phyloP scores from a whole-genome alignment of 208 protist species.

The Crithidia fasciculata region DNA sequence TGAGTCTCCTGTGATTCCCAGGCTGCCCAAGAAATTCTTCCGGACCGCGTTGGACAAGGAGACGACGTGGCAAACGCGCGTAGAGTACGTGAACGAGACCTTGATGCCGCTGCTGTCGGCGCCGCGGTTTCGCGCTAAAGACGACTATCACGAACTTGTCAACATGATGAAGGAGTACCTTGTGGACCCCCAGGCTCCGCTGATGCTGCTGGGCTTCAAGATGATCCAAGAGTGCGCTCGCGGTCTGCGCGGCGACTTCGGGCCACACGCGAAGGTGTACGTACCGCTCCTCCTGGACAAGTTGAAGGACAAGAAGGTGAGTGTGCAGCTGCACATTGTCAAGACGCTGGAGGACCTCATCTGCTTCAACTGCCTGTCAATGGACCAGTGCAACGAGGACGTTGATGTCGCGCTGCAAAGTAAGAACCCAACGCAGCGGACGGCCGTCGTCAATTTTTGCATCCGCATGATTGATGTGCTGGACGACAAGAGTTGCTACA shows the following conservation, averaged over 20 bases:
- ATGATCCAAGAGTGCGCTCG: constrained; percentile 85
- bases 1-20: constrained; percentile 62
- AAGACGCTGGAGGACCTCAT: constrained; percentile 79
- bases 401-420: constrained; percentile 75
- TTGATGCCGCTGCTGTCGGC: constrained; percentile 68
- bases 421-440: constrained; percentile 82
- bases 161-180: constrained; percentile 74
- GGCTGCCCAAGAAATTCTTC: constrained; percentile 84
- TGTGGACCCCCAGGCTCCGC: constrained; percentile 81
- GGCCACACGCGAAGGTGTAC: constrained; percentile 49
- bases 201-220: constrained; percentile 86
- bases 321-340: constrained; percentile 81
- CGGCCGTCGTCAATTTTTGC: constrained; percentile 69
- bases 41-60: constrained; percentile 70
- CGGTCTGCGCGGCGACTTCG: constrained; percentile 63
- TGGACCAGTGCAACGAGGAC: constrained; percentile 88
- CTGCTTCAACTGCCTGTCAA: constrained; percentile 73
- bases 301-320: constrained; percentile 92
- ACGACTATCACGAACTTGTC: constrained; percentile 88
- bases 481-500: constrained; percentile 47
- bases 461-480: constrained; percentile 62
- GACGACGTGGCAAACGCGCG: constrained; percentile 78
- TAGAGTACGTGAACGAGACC: constrained; percentile 64
- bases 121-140: constrained; percentile 67
- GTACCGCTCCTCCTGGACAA: constrained; percentile 81